Evolutionary conservation across 2,329 filamentous ascomycete genomes (phyloP).

Genomic region (Penicillium brevicompactum): DNA sequence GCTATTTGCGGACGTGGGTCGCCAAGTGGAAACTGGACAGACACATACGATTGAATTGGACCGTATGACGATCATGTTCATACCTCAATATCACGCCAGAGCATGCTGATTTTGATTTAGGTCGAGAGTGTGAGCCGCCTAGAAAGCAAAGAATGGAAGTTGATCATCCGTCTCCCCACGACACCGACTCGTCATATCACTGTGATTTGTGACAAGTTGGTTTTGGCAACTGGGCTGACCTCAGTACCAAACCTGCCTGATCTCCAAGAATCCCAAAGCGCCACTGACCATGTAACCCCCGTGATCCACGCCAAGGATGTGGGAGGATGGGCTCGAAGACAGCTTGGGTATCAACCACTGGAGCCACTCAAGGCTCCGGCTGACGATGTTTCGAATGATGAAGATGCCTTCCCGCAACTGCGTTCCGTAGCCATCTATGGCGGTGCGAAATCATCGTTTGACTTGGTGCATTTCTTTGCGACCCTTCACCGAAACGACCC

Average conservation of each 20-base stretch:
- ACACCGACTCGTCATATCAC: neutral
- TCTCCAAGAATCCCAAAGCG: neutral
- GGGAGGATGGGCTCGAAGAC: slow-evolving; percentile 22
- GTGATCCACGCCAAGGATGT: slow-evolving; percentile 28
- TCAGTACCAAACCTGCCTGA: slow-evolving; percentile 27
- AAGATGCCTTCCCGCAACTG: neutral
- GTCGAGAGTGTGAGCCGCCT: slow-evolving; percentile 24
- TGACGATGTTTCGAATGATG: neutral
- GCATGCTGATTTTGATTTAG: slow-evolving; percentile 7
- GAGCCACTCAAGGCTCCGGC: neutral
- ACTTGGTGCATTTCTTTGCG: slow-evolving; percentile 29
- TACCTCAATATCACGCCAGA: neutral
- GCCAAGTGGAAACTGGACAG: slow-evolving; percentile 24
- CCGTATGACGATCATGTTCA: slow-evolving; percentile 8
- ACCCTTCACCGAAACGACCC: slow-evolving; percentile 22
- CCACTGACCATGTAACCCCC: neutral
- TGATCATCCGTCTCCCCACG: slow-evolving; percentile 16
- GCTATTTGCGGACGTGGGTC: slow-evolving; percentile 27
- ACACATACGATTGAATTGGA: slow-evolving; percentile 28
- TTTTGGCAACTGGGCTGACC: slow-evolving; percentile 31
- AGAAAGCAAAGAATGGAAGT: slow-evolving; percentile 24
- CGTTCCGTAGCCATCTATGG: slow-evolving; percentile 26
- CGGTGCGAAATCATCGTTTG: slow-evolving; percentile 30
- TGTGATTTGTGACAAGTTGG: slow-evolving; percentile 30
- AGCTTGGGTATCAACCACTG: slow-evolving; percentile 25